Evolutionary conservation across 225 moss, liverwort and hornwort species (phyloP), one percentile per base, ranked within the genome.

Genomic region (Physcomitrium patens): DNA sequence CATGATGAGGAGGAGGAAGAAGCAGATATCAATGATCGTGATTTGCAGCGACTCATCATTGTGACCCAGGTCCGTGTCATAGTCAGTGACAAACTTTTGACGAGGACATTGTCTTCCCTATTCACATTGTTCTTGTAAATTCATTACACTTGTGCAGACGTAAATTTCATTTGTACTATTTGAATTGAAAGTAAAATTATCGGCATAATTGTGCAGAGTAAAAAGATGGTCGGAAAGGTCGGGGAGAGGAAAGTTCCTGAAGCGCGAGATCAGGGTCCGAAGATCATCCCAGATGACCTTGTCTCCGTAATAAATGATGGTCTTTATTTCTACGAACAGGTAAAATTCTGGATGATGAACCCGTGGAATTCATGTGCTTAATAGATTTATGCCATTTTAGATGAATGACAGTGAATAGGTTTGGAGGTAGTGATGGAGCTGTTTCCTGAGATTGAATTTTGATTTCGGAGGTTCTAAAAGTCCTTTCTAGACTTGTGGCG

Each of bases 321-420:
- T 27, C 97, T 99, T 31, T 99, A 67, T 64, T 99, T 94, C 53
- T 99, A 93, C 77, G 97, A 99, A 74, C 94, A 99, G 91, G 97
- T 97, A 57, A 26, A 51, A 26, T 63, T 57, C 20, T 62, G n/a
- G 14, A 65, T 54, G 53, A 19, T 52, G 6, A 62, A 27, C 45
- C 8, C 13, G 9, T 43, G 37, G 11, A 54, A 42, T 24, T 26
- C 9, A 9, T 69, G 44, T 44, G 13, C 7, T 27, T 14, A n/a
- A 42, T 37, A 68, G 12, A 12, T 10, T 3, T 49, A 14, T 3
- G 2, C 14, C 12, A 49, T 14, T 49, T 49, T 37, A 37, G 31
- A 4, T 37, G 4, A 2, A 37, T 37, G 7, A 37, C 7, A 7
- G 4, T 7, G 31, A 37, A 4, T 4, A 37, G 31, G 31, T 37